Conservation (phyloP, 331 rosid genomes). For the Stylosanthes scabra region DNA sequence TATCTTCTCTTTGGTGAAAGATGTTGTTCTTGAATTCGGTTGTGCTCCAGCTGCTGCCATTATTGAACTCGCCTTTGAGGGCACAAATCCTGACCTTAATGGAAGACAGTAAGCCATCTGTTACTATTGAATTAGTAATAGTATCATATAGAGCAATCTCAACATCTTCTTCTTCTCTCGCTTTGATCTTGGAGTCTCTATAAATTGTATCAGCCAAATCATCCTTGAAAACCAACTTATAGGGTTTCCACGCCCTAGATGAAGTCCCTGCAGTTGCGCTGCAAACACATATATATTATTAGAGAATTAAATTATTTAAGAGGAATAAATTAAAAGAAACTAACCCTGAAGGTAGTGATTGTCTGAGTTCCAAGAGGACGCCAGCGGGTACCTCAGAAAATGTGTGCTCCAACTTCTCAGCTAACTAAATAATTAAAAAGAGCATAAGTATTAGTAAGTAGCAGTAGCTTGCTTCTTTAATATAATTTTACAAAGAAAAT, state of each 20-base stretch:
- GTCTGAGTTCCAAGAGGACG: no score
- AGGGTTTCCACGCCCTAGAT: not conserved
- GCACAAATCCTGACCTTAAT: slow-evolving; percentile 48
- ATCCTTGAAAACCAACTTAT: not conserved
- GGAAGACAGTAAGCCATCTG: slow-evolving; percentile 46
- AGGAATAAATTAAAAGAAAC: no score
- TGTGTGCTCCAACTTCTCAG: no score
- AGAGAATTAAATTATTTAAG: no score
- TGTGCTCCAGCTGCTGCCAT: slow-evolving; percentile 46
- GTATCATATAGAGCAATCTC: slow-evolving; percentile 44
- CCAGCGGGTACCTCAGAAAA: no score
- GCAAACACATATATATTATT: not conserved
- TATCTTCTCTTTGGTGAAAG: slow-evolving; percentile 52
- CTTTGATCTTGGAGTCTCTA: slow-evolving; percentile 5
- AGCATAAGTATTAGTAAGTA: no score
- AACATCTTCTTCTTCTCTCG: slow-evolving; percentile 30
- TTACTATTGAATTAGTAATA: slow-evolving; percentile 33
- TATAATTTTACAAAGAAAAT: no score
- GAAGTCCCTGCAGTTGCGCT: not conserved
- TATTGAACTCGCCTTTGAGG: slow-evolving; percentile 47
- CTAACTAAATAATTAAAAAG: no score
- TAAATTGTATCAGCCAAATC: not conserved
- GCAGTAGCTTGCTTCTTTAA: no score
- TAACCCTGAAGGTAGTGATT: no score
- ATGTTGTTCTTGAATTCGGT: slow-evolving; percentile 50